A percentile compares a stretch with the other conserved stretches of the same genome.
phyloP scores from a whole-genome alignment of 345 rosid species.

The Corymbia maculata region DNA sequence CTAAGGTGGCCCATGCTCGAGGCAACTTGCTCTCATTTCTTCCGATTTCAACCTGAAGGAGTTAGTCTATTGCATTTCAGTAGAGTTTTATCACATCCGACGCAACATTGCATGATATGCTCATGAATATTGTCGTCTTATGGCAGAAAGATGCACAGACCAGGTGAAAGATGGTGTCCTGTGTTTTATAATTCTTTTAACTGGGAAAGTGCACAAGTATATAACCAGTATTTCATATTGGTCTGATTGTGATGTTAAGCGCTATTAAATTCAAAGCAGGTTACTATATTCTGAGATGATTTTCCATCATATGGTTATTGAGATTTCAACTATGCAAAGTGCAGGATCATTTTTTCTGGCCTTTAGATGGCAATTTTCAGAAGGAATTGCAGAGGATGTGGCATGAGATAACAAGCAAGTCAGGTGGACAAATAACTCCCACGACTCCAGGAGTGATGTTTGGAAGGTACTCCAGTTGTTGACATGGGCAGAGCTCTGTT shows the following conservation, averaged over 20 bases:
- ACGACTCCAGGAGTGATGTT: conserved; percentile 69
- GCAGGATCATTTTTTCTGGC: conserved; percentile 78
- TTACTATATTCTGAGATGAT: neutral
- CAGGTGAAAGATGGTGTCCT: conserved; percentile 18
- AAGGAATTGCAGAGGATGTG: conserved; percentile 58
- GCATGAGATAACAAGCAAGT: conserved; percentile 46
- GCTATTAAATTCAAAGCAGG: neutral
- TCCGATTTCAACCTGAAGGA: neutral
- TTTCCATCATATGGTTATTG: neutral
- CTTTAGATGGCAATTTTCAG: conserved; percentile 28
- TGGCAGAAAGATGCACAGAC: conserved; percentile 43
- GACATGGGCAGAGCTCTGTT: neutral
- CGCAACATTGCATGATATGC: too few relatives aligned
- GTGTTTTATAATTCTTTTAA: neutral
- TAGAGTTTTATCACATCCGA: too few relatives aligned
- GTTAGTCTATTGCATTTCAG: too few relatives aligned
- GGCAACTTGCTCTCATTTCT: neutral
- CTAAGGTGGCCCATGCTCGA: neutral
- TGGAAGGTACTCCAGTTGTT: conserved; percentile 54
- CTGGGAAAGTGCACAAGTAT: neutral
- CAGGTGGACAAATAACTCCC: conserved; percentile 52
- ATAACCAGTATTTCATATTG: neutral
- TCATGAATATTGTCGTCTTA: conserved; percentile 59
- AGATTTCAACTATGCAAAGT: conserved; percentile 5
- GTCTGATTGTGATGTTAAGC: neutral